These are phyloP conservation scores for Phtheirospermum japonicum DNA, from an alignment of 257 asterid genomes.

Conservation along the genomic window DNA sequence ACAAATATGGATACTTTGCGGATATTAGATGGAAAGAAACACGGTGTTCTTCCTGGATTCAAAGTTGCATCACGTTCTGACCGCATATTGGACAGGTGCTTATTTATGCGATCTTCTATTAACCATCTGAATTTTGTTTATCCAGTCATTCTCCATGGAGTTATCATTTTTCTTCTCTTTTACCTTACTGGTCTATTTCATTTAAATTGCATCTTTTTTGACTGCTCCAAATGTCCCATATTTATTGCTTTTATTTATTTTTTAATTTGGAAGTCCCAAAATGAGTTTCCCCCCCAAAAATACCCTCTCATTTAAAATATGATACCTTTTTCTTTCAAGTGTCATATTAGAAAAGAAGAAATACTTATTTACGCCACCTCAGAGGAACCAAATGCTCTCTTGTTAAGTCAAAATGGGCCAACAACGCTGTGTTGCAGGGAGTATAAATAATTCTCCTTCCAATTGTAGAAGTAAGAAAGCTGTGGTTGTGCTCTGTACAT, in stretches of 20 bases:
- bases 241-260: neutral
- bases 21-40: constrained; percentile 53
- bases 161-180: neutral
- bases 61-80: constrained; percentile 70
- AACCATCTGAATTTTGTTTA: neutral
- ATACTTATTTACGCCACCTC: too few species aligned
- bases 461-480: too few species aligned
- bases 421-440: too few species aligned
- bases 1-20: constrained; percentile 49
- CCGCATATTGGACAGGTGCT: constrained; percentile 64
- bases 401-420: too few species aligned
- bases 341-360: too few species aligned
- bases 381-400: too few species aligned
- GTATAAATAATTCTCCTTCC: too few species aligned
- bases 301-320: too few species aligned
- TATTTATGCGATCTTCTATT: neutral
- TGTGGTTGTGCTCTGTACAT: neutral
- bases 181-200: neutral
- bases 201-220: neutral
- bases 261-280: neutral
- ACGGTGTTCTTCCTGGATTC: constrained; percentile 68
- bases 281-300: too few species aligned
- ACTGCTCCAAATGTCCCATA: neutral
- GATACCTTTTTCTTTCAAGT: too few species aligned
- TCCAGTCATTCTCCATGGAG: neutral